phyloP scores from a whole-genome alignment of 169 alveolate genomes.

The Eimeria maxima region DNA sequence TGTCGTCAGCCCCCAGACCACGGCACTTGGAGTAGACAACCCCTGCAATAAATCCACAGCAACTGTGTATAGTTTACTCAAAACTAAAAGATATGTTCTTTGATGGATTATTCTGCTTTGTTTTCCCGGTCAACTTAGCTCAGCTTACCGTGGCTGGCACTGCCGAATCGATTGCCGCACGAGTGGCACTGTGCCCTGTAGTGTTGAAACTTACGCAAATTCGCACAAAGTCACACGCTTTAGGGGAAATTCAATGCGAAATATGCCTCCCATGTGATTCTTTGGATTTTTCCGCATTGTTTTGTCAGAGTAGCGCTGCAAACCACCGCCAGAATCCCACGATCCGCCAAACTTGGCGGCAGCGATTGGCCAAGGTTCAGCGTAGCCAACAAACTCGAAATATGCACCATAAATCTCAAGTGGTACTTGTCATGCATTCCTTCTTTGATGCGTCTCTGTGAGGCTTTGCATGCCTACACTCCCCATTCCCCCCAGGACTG shows the following conservation, averaged over 20 bases:
- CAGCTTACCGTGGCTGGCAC: background rate
- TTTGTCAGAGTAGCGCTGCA: background rate
- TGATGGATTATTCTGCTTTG: background rate
- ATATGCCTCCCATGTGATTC: background rate
- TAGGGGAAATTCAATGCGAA: background rate
- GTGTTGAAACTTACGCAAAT: background rate
- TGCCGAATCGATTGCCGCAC: background rate
- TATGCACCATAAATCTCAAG: background rate
- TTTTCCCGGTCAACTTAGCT: background rate
- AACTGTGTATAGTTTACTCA: background rate
- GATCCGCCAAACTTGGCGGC: background rate
- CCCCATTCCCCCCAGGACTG: background rate
- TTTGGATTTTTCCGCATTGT: background rate
- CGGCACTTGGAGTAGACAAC: constrained; percentile 17
- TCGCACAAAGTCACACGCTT: background rate
- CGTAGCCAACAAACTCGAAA: background rate
- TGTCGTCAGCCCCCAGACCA: constrained; percentile 68
- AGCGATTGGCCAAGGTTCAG: background rate
- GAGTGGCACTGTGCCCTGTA: background rate
- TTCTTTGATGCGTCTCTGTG: background rate
- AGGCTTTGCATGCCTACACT: background rate
- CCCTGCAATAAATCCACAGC: background rate
- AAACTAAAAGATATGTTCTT: background rate
- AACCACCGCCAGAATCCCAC: background rate
- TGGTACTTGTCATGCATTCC: background rate